Base-by-base conservation (phyloP, 2,329 filamentous ascomycete species). In the Didymella segeticola region DNA sequence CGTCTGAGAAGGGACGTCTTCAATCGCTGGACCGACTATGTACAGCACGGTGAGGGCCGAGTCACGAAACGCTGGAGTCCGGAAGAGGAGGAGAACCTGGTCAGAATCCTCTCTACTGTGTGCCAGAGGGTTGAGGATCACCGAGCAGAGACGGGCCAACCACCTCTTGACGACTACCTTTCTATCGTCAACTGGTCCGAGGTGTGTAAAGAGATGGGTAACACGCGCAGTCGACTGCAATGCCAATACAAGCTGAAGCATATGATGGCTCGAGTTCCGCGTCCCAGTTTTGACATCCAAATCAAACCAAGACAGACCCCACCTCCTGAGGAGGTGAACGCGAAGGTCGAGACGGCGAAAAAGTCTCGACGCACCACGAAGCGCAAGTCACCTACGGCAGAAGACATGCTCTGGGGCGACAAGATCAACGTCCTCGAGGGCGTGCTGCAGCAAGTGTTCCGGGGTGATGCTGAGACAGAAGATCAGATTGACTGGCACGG, bases 21-120 rank as follows among this genome's bases (percentile, higher is more conserved):
- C 43, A 88, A 91, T 68, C 85, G 89, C 3, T 90, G 87, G 78
- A 81, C 86, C 31, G 89, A 90, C 63, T 86, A 88, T 63, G 75
- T 89, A 19, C 75, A 86, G 38, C 86, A 84, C 47, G 82, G 82
- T 17, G 78, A 82, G 5, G 80, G 78, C 0, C 76, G 78, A 50
- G 79, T 79, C 26, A 81, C 78, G 34, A 81, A 83, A 27, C 71
- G 75, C 1, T 92, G 89, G 89, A 79, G 77, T 1, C 73, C 81
- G 15, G 77, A 81, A 0, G 89, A 92, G 63, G 86, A 89, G 63
- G 71, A 75, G 0, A 73, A 69, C 9, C 74, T 90, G 22, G 76
- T 78, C 1, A 68, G 76, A 1, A 79, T 81, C 9, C 82, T 91
- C 3, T 72, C 80, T 11, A 76, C 83, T 10, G 80, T 88, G 39